phyloP scores from a whole-genome alignment of 1,284 basidiomycete species.

The Austroboletus sp. region DNA sequence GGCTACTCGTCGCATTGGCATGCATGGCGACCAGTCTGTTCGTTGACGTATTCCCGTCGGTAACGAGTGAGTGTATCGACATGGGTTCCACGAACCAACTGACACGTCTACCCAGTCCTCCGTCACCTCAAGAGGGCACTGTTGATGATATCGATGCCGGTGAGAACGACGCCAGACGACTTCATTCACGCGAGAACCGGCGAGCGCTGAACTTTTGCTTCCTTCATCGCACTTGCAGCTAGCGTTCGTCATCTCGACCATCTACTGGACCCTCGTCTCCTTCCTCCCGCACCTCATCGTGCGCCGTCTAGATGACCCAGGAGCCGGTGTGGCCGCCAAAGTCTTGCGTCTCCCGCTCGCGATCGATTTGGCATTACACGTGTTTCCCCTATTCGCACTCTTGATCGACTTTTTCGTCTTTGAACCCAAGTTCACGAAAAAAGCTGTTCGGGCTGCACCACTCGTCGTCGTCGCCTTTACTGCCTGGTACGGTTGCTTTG shows the following conservation, averaged over 20 bases:
- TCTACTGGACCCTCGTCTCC: conserved; percentile 65
- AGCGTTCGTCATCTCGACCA: conserved; percentile 58
- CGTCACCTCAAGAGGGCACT: conserved; percentile 19
- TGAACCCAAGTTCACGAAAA: conserved; percentile 53
- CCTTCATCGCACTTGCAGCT: conserved; percentile 35
- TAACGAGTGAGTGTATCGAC: conserved; percentile 13
- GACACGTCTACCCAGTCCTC: conserved; percentile 9
- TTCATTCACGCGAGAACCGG: background rate
- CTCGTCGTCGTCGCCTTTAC: conserved; percentile 40
- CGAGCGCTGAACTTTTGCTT: conserved; percentile 5
- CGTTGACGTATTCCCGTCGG: conserved; percentile 22
- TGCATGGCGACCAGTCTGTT: conserved; percentile 28
- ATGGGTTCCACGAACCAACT: conserved; percentile 1
- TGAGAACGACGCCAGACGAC: conserved; percentile 3
- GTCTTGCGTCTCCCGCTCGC: conserved; percentile 47
- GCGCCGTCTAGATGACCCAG: conserved; percentile 20
- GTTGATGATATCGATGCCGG: conserved; percentile 29
- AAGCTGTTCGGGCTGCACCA: conserved; percentile 43
- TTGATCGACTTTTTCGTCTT: conserved; percentile 66
- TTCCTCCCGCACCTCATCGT: conserved; percentile 52
- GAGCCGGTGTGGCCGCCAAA: conserved; percentile 27
- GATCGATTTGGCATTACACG: conserved; percentile 65
- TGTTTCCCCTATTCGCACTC: conserved; percentile 54
- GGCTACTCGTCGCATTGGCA: conserved; percentile 23
- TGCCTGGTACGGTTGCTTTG: conserved; percentile 56